Percentiles rank a stretch among this genome's conserved stretches.
phyloP scores from a whole-genome alignment of 2,329 filamentous ascomycete genomes.

The Simplicillium sp. region DNA sequence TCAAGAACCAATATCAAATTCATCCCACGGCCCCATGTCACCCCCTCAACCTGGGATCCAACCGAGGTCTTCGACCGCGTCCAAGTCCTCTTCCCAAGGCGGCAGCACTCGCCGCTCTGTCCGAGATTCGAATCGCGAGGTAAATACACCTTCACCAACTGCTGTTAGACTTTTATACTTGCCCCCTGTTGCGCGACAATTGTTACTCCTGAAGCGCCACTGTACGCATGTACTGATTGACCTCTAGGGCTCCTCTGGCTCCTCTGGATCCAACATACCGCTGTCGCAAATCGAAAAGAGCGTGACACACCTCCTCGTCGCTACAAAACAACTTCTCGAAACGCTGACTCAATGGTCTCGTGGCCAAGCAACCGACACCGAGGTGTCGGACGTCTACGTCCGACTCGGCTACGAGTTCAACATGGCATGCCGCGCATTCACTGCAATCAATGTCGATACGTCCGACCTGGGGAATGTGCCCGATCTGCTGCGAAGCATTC shows the following conservation, averaged over 20 bases:
- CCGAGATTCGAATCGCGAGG: conserved; percentile 7
- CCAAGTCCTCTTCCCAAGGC: conserved; percentile 40
- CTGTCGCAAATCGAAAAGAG: conserved; percentile 98
- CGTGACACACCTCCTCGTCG: conserved; percentile 92
- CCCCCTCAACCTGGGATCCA: conserved; percentile 32
- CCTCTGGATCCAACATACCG: too few relatives aligned
- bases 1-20: conserved; percentile 47
- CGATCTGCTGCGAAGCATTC: conserved; percentile 77
- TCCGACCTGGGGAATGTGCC: conserved; percentile 91
- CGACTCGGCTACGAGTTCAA: conserved; percentile 98
- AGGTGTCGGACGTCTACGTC: conserved; percentile 97
- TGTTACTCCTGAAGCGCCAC: too few relatives aligned
- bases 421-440: conserved; percentile 93
- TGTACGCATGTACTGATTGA: too few relatives aligned
- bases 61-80: conserved; percentile 56
- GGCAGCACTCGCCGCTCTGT: conserved; percentile 10
- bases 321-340: conserved; percentile 94
- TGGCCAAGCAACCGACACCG: conserved; percentile 79
- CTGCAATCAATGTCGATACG: conserved; percentile 93
- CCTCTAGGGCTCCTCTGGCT: background rate
- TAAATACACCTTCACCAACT: conserved; percentile 1
- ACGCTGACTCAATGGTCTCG: conserved; percentile 97
- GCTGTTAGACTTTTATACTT: too few relatives aligned
- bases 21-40: conserved; percentile 27
- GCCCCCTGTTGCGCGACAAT: too few relatives aligned